phyloP scores from a whole-genome alignment of 345 rosid species.

The Durio zibethinus region DNA sequence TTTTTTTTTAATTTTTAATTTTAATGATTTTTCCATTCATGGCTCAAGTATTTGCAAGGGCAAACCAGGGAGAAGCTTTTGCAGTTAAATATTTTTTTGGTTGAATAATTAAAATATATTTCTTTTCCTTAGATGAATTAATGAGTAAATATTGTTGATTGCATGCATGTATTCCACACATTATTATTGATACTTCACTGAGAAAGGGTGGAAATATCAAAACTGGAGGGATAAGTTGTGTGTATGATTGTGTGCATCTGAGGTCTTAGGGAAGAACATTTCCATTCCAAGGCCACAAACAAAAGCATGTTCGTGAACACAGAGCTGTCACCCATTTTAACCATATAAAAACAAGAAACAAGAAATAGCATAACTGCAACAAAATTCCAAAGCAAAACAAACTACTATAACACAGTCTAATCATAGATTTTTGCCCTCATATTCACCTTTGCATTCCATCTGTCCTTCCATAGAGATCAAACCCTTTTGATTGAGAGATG shows the following conservation, averaged over 20 bases:
- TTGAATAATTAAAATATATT: too few species aligned
- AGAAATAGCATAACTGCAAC: constrained; percentile 2
- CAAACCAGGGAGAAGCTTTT: background rate
- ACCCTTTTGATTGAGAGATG: background rate
- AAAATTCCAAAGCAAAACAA: background rate
- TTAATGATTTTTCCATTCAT: background rate
- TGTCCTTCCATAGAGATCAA: background rate
- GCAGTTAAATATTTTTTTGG: background rate
- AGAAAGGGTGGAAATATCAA: background rate
- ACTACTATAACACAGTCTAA: background rate
- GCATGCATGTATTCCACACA: too few species aligned
- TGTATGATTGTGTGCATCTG: background rate
- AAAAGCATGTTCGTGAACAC: constrained; percentile 32
- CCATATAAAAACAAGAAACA: constrained; percentile 11
- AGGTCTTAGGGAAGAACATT: background rate
- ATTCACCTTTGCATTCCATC: background rate
- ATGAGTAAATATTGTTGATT: background rate
- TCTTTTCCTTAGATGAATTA: background rate
- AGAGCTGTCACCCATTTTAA: constrained; percentile 30
- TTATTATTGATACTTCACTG: background rate
- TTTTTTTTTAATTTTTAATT: background rate
- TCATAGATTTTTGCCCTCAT: constrained; percentile 14
- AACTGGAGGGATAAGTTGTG: background rate
- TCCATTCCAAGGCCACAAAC: constrained; percentile 18
- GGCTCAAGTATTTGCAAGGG: background rate